These are phyloP conservation scores for Kondoa subrosea DNA, from an alignment of 768 basidiomycete genomes.

Conservation along the genomic window DNA sequence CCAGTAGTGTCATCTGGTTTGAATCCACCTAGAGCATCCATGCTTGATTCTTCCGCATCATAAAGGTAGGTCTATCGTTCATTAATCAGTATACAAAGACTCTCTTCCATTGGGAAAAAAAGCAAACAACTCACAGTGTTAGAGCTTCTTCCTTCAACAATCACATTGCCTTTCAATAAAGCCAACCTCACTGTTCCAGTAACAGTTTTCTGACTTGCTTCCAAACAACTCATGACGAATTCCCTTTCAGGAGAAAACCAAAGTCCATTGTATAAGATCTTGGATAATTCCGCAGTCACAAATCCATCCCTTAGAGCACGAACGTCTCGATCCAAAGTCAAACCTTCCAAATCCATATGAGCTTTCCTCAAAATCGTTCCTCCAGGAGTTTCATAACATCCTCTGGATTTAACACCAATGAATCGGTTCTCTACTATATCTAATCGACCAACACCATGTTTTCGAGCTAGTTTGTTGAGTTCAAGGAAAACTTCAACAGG, in stretches of 20 bases:
- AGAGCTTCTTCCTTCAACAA: slow-evolving; percentile 79
- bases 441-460: slow-evolving; percentile 89
- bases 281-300: slow-evolving; percentile 70
- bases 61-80: slow-evolving; percentile 43
- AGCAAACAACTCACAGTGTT: slow-evolving; percentile 38
- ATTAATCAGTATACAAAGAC: slow-evolving; percentile 1
- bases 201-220: slow-evolving; percentile 86
- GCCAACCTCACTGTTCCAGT: slow-evolving; percentile 81
- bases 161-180: slow-evolving; percentile 88
- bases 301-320: slow-evolving; percentile 88
- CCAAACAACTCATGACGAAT: slow-evolving; percentile 76
- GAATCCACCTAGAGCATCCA: slow-evolving; percentile 98
- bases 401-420: slow-evolving; percentile 96
- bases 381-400: slow-evolving; percentile 97
- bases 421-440: slow-evolving; percentile 99
- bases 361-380: slow-evolving; percentile 90
- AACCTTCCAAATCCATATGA: slow-evolving; percentile 89
- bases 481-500: slow-evolving; percentile 80
- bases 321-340: slow-evolving; percentile 95
- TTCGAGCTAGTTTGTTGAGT: slow-evolving; percentile 78
- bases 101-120: background rate
- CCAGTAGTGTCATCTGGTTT: slow-evolving; percentile 58
- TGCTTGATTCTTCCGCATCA: slow-evolving; percentile 84
- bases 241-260: slow-evolving; percentile 99
- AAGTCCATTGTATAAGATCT: slow-evolving; percentile 93